Percentiles rank a stretch among this genome's conserved stretches.
These are phyloP conservation scores for Microbotryomycetes sp. DNA, from an alignment of 1,284 basidiomycete species.

Conservation along the genomic window DNA sequence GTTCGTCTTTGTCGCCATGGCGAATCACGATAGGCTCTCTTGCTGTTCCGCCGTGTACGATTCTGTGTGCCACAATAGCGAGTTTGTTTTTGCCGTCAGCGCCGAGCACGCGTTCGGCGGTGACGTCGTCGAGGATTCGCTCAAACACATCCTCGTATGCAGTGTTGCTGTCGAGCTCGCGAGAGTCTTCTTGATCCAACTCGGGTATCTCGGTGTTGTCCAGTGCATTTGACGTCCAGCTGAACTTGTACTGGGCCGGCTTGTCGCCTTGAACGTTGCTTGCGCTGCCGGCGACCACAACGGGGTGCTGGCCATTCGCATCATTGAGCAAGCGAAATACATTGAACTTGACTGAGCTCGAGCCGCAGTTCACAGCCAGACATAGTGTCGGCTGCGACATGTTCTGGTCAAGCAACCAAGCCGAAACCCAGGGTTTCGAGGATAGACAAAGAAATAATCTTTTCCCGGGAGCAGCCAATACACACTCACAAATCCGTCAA, in stretches of 20 bases:
- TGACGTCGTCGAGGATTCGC: constrained; percentile 50
- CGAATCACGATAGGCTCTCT: constrained; percentile 58
- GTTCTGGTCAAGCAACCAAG: no score
- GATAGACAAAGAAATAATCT: no score
- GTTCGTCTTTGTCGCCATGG: constrained; percentile 42
- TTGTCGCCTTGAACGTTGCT: constrained; percentile 35
- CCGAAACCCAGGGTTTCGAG: no score
- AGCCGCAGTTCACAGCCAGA: constrained; percentile 54
- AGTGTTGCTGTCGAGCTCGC: constrained; percentile 13
- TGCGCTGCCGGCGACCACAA: constrained; percentile 36
- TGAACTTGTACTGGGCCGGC: constrained; percentile 23
- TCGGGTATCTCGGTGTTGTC: not conserved
- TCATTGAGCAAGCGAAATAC: constrained; percentile 44
- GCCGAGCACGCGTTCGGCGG: constrained; percentile 13
- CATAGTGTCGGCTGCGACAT: not conserved
- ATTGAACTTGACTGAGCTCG: constrained; percentile 67
- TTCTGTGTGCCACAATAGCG: constrained; percentile 48
- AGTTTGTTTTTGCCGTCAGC: constrained; percentile 13
- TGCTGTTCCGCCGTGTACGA: constrained; percentile 77
- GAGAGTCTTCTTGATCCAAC: not conserved
- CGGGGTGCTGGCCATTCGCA: constrained; percentile 22
- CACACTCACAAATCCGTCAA: no score
- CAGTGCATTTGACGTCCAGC: not conserved
- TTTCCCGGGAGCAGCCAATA: no score
- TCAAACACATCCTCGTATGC: constrained; percentile 52